Evolutionary conservation across 495 filamentous ascomycete species (phyloP).

Genomic region (Filosporella fistucella): DNA sequence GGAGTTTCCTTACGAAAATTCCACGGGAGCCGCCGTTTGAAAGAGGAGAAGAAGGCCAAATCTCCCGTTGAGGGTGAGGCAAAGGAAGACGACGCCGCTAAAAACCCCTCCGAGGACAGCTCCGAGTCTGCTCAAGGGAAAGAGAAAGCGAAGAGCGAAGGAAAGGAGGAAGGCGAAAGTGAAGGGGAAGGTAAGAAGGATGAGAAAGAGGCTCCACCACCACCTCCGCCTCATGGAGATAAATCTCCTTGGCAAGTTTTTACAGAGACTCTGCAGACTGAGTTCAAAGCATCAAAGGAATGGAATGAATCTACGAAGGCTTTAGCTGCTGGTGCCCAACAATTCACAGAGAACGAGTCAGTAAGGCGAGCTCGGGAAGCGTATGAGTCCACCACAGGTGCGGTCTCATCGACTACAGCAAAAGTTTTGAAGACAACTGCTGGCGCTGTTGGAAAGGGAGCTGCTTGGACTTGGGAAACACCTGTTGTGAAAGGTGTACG

Average conservation of each 20-base stretch:
- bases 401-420: slow-evolving; percentile 64
- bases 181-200: slow-evolving; percentile 42
- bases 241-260: slow-evolving; percentile 99
- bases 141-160: slow-evolving; percentile 43
- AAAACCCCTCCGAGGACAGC: slow-evolving; percentile 19
- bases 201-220: slow-evolving; percentile 63
- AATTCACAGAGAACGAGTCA: slow-evolving; percentile 93
- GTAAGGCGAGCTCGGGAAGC: slow-evolving; percentile 80
- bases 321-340: slow-evolving; percentile 77
- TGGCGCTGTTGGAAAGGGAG: slow-evolving; percentile 78
- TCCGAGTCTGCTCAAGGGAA: slow-evolving; percentile 27
- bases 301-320: slow-evolving; percentile 99
- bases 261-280: slow-evolving; percentile 84
- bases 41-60: slow-evolving; percentile 33
- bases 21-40: slow-evolving; percentile 33
- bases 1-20: slow-evolving; percentile 33
- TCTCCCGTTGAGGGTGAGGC: slow-evolving; percentile 31
- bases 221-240: slow-evolving; percentile 92
- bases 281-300: slow-evolving; percentile 96
- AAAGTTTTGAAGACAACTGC: slow-evolving; percentile 82
- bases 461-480: slow-evolving; percentile 96
- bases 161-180: slow-evolving; percentile 38
- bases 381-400: slow-evolving; percentile 77
- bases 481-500: slow-evolving; percentile 87
- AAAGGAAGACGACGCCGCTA: slow-evolving; percentile 39